These are phyloP conservation scores for Aegilops sharonensis DNA, from an alignment of 176 grass and related monocot genomes.

Conservation along the genomic window DNA sequence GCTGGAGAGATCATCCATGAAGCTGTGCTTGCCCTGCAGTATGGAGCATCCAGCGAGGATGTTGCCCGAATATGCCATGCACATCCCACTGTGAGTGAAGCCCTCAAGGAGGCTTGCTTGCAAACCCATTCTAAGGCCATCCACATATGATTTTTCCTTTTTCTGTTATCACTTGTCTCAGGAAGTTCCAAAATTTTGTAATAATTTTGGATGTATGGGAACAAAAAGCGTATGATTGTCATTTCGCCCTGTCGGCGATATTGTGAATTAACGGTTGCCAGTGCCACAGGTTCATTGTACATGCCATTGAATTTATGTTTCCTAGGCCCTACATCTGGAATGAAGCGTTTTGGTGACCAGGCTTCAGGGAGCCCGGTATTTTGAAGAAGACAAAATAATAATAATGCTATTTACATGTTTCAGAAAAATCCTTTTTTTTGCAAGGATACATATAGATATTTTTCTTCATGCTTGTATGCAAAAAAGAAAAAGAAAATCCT, in stretches of 20 bases:
- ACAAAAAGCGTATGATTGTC: background rate
- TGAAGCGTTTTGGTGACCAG: too few species aligned
- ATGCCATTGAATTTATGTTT: background rate
- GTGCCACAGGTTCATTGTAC: background rate
- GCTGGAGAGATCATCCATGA: conserved; percentile 97
- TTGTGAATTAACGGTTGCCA: conserved; percentile 23
- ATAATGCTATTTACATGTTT: too few species aligned
- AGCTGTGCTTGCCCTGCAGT: conserved; percentile 83
- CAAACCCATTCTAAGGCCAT: conserved; percentile 89
- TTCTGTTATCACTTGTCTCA: conserved; percentile 30
- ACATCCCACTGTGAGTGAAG: conserved; percentile 92
- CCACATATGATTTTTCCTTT: conserved; percentile 57
- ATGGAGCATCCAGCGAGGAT: conserved; percentile 96
- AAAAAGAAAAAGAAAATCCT: too few species aligned
- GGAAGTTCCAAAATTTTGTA: conserved; percentile 37
- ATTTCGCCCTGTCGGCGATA: background rate
- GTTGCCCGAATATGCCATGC: conserved; percentile 93
- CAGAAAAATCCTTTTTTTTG: too few species aligned
- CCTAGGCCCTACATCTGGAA: background rate
- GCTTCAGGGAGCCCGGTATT: too few species aligned
- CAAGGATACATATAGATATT: too few species aligned
- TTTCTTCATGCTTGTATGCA: too few species aligned
- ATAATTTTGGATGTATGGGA: conserved; percentile 41
- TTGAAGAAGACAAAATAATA: too few species aligned
- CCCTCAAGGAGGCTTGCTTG: conserved; percentile 95